phyloP scores from a whole-genome alignment of 1,139 yeast genomes.

The Blastobotrys persicus region DNA sequence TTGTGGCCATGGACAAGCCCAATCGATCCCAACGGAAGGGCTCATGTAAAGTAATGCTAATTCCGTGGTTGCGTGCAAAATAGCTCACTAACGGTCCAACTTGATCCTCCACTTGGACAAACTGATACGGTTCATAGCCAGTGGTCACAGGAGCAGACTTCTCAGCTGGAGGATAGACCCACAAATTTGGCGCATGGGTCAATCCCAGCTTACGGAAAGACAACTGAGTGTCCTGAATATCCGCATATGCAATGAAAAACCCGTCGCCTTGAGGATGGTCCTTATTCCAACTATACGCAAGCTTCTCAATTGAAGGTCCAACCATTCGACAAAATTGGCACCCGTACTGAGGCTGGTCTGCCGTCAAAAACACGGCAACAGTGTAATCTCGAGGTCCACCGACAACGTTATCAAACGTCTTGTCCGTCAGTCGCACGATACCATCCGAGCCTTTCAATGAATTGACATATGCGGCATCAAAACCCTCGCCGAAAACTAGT shows the following conservation, averaged over 20 bases:
- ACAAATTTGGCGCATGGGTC: slow-evolving; percentile 77
- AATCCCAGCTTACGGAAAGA: slow-evolving; percentile 54
- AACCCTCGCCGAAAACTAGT: neutral
- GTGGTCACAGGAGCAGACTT: slow-evolving; percentile 31
- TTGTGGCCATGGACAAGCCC: slow-evolving; percentile 42
- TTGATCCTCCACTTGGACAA: slow-evolving; percentile 56
- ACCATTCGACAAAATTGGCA: slow-evolving; percentile 74
- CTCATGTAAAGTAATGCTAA: slow-evolving; percentile 47
- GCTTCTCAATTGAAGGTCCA: slow-evolving; percentile 60
- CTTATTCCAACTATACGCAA: slow-evolving; percentile 59
- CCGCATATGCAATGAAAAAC: slow-evolving; percentile 71
- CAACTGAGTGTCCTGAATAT: slow-evolving; percentile 56
- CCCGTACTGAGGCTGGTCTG: slow-evolving; percentile 68
- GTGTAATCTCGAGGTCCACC: slow-evolving; percentile 71
- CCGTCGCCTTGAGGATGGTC: slow-evolving; percentile 49
- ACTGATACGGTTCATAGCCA: slow-evolving; percentile 46
- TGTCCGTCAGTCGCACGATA: slow-evolving; percentile 55
- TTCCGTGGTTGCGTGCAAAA: slow-evolving; percentile 44
- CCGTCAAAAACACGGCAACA: slow-evolving; percentile 65
- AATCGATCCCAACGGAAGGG: slow-evolving; percentile 58
- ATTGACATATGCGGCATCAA: slow-evolving; percentile 9
- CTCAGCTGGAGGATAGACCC: slow-evolving; percentile 60
- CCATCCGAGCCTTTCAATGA: slow-evolving; percentile 27
- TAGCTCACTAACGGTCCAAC: slow-evolving; percentile 40
- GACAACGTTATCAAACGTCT: slow-evolving; percentile 56